Evolutionary conservation across 805 yeast genomes (phyloP), one percentile per base, ranked within the genome.

Genomic region (Kazachstania martiniae): DNA sequence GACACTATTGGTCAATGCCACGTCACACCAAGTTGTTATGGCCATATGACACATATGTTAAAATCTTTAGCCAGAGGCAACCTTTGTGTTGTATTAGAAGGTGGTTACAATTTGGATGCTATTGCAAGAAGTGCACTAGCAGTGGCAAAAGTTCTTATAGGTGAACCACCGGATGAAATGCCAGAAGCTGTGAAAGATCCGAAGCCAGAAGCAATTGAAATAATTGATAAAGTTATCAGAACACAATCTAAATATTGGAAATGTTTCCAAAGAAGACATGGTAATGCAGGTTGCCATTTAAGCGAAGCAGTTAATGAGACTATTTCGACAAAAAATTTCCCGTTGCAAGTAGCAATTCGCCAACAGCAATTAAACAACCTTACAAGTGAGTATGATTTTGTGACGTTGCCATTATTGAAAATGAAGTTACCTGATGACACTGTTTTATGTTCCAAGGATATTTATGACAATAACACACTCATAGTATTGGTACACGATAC

Each of bases 1-100:
- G 99, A 91, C 58, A 78, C 85, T 37, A 83, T 91, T 41, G 99
- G 98, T 8, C 94, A 89, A 29, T 91, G 96, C 56, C 93, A 84
- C 53, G 94, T 91, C 2, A 70, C 95, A 0, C 98, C 98, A 2
- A 80, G 86, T 24, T 95, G 95, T 10, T 91, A 91, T 54, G 96
- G 95, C 7, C 87, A 86, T 41, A 86, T 91, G 95, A 83, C 96
- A 4, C 94, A 86, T 51, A 68, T 77, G 76, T 64, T 91, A 42
- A 87, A 87, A 58, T 74, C 84, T 25, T 61, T 91, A 27, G 95
- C 96, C 2, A 72, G 71, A 46, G 98, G 98, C 3, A 84, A 82
- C 44, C 51, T 91, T 28, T 82, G 93, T 29, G 95, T 86, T 4
- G 80, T 85, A 4, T 63, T 91, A 25, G 99, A 91, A 65, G 99